Conservation (phyloP, 2,329 filamentous ascomycete genomes). For the Blastomyces gilchristii region DNA sequence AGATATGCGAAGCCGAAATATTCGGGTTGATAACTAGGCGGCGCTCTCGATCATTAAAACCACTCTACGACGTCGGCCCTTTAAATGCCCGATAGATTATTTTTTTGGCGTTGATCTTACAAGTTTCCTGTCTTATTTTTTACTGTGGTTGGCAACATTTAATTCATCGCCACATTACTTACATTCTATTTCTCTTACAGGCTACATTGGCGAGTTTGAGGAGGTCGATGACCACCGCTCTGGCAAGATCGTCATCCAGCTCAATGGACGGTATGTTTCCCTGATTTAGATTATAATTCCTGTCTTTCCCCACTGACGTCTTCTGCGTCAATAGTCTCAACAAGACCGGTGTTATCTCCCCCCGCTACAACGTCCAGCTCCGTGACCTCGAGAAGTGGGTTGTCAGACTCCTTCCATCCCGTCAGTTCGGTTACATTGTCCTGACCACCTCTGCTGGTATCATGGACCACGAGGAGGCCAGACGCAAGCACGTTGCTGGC, state of each 20-base stretch:
- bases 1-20: slow-evolving; percentile 17
- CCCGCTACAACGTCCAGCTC: slow-evolving; percentile 98
- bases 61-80: slow-evolving; percentile 86
- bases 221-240: slow-evolving; percentile 99
- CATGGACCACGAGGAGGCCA: slow-evolving; percentile 99
- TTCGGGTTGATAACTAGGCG: slow-evolving; percentile 99
- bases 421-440: slow-evolving; percentile 99
- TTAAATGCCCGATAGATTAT: slow-evolving; percentile 98
- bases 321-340: slow-evolving; percentile 52
- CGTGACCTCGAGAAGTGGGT: slow-evolving; percentile 99
- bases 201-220: slow-evolving; percentile 99
- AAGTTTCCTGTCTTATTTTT: slow-evolving; percentile 61
- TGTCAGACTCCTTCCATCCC: slow-evolving; percentile 93
- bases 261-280: slow-evolving; percentile 68
- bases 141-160: slow-evolving; percentile 76
- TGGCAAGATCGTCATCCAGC: slow-evolving; percentile 99
- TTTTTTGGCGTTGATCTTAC: slow-evolving; percentile 74
- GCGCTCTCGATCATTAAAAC: slow-evolving; percentile 58
- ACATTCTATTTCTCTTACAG: slow-evolving; percentile 45
- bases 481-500: slow-evolving; percentile 96
- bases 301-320: slow-evolving; percentile 3
- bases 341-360: slow-evolving; percentile 99
- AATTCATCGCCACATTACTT: slow-evolving; percentile 82
- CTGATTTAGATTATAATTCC: not conserved
- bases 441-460: slow-evolving; percentile 98